These are phyloP conservation scores for Phaffia australis DNA, from an alignment of 768 basidiomycete genomes.

Conservation along the genomic window DNA sequence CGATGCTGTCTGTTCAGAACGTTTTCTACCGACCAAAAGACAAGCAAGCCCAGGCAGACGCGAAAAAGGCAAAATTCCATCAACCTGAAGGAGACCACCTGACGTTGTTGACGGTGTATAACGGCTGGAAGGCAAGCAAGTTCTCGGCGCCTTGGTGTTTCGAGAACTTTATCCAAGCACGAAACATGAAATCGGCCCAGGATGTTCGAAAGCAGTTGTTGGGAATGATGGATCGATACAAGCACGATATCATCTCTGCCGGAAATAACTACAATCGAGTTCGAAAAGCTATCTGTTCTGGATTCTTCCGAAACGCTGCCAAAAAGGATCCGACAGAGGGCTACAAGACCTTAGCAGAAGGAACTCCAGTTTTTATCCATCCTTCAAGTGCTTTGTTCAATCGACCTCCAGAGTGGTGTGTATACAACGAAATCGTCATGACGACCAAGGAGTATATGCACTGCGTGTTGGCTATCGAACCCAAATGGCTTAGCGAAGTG, in stretches of 20 bases:
- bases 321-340: conserved; percentile 76
- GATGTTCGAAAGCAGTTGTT: conserved; percentile 95
- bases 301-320: conserved; percentile 95
- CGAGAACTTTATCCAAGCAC: conserved; percentile 95
- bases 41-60: conserved; percentile 97
- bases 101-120: conserved; percentile 66
- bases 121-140: conserved; percentile 92
- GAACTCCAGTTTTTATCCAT: conserved; percentile 96
- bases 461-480: conserved; percentile 75
- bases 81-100: conserved; percentile 92
- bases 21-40: conserved; percentile 99
- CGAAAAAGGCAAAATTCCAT: conserved; percentile 99
- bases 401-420: conserved; percentile 78
- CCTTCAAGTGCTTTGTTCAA: conserved; percentile 89
- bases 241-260: conserved; percentile 88
- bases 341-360: conserved; percentile 90
- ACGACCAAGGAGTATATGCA: conserved; percentile 77
- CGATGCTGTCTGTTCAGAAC: conserved; percentile 91
- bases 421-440: conserved; percentile 80
- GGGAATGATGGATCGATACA: conserved; percentile 99
- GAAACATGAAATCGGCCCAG: conserved; percentile 93
- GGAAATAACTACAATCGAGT: conserved; percentile 87
- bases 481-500: conserved; percentile 96
- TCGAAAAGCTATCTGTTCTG: conserved; percentile 89
- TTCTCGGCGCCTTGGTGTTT: conserved; percentile 99